These are phyloP conservation scores for Cystofilobasidium ferigula DNA, from an alignment of 768 basidiomycete species.

Conservation along the genomic window DNA sequence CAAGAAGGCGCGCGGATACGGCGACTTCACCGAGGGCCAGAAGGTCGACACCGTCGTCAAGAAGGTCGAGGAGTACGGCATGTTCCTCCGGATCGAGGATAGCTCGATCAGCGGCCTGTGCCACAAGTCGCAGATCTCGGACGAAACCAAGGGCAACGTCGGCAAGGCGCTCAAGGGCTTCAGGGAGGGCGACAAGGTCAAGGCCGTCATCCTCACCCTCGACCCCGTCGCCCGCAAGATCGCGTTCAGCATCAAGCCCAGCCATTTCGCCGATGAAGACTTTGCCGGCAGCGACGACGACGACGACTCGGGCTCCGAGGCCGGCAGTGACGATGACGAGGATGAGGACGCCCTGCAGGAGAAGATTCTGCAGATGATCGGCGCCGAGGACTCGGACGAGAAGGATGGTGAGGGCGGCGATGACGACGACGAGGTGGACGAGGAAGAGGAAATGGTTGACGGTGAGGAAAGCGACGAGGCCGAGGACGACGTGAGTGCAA, in stretches of 20 bases:
- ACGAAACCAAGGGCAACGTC: conserved; percentile 72
- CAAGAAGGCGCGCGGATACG: conserved; percentile 34
- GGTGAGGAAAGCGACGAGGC: conserved; percentile 35
- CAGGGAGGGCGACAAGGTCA: conserved; percentile 75
- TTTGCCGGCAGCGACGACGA: conserved; percentile 37
- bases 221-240: conserved; percentile 71
- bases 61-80: conserved; percentile 72
- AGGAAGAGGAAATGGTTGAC: conserved; percentile 25
- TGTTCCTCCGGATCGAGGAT: conserved; percentile 83
- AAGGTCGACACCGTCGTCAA: conserved; percentile 70
- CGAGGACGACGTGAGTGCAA: conserved; percentile 37
- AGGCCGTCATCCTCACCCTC: conserved; percentile 60
- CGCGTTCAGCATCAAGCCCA: conserved; percentile 72
- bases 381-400: conserved; percentile 28
- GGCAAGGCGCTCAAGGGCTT: conserved; percentile 66
- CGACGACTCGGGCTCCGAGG: conserved; percentile 36
- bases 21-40: conserved; percentile 62
- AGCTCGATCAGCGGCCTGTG: conserved; percentile 80
- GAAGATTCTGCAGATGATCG: conserved; percentile 31
- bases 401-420: conserved; percentile 29
- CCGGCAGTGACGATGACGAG: conserved; percentile 49
- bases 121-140: conserved; percentile 89
- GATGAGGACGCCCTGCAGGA: conserved; percentile 32
- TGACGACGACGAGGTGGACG: conserved; percentile 33
- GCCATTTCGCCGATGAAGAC: conserved; percentile 64